Evolutionary conservation across 106 monocot genomes (phyloP), one percentile per base, ranked within the genome.

Genomic region (Dioscorea zingiberensis): DNA sequence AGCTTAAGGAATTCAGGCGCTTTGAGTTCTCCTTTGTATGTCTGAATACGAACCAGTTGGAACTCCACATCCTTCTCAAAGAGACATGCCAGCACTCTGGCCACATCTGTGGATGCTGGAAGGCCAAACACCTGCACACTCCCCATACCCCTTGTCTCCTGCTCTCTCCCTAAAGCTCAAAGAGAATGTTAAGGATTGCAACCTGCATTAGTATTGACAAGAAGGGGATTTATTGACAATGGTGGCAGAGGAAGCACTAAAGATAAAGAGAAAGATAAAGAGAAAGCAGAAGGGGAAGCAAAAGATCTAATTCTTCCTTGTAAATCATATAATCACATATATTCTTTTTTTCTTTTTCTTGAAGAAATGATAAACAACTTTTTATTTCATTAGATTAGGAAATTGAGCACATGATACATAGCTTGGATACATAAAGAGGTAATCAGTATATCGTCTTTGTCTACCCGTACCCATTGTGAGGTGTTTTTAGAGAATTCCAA

Each of bases 41-140:
- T 70, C 25, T 80, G 69, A 13, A 47, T 75, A 12, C 80, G 69
- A 66, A 74, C 69, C 49, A 80, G 80, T 61, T 74, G 80, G 48
- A 80, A 74, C 53, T 74, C 74, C 14, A 74, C 74, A 27, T 80
- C 74, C 55, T 80, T 80, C 65, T 80, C 80, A 18, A 80, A 74
- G 67, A 80, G 60, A 26, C 75, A 80, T 1, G 80, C 45, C 3
- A 71, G 65, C 55, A 80, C 80, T 28, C 65, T 65, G 4, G 80
- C 65, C 2, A 75, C 80, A 29, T 80, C 71, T 2, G 75, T 67
- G 3, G 71, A 75, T 60, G 75, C 71, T 0, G 80, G 80, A 14
- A 59, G 54, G 24, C 66, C 80, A 19, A 80, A 80, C 24, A 80
- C 75, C 55, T 67, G 71, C 30, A 80, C 21, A 27, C 75, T 80